Base-by-base conservation (phyloP, 108 stramenopile species). In the Skeletonema grethae region DNA sequence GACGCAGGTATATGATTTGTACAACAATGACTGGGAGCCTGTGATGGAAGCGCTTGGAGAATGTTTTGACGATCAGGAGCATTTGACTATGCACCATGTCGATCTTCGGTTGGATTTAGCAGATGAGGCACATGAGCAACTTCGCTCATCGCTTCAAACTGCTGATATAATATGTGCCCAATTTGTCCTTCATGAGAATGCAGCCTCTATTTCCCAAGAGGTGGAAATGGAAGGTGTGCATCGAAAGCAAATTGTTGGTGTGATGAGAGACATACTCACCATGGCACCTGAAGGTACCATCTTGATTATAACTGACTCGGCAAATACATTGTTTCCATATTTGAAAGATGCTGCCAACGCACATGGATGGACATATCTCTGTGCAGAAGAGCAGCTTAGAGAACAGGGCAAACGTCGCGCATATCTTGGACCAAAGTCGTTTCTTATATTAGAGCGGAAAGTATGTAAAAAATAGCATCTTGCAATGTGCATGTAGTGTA, bases 121-220 rank as follows among this genome's bases (percentile, higher is more conserved):
- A 16, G 60, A 61, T 61, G 60, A 48, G n/a, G 16, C 43, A 3
- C 60, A 61, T 61, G 60, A 41, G 60, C 43, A 61, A 16, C 60
- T 61, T 61, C 43, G 43, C 60, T 39, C 29, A 16, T 41, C 60
- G n/a, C 29, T 61, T 61, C 43, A 61, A 18, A 43, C 43, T 61
- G 60, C 18, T 12, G 60, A 61, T 61, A 16, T 61, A 20, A 61
- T 61, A 61, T 10, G 7, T 3, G 36, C 18, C 6, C 45, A 41
- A 61, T 61, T 61, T 61, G 60, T 61, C 3, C 60, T 61, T 61
- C 60, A 61, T 61, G 60, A 61, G 60, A 61, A 61, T 48, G 8
- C 60, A 61, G 35, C 60, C 29, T 61, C 38, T 12, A 38, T 61
- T 61, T n/a, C 18, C n/a, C 0, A 61, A 41, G 60, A 61, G 31